Base-by-base conservation (phyloP, 768 basidiomycete species). In the Rhodosporidiobolus odoratus region DNA sequence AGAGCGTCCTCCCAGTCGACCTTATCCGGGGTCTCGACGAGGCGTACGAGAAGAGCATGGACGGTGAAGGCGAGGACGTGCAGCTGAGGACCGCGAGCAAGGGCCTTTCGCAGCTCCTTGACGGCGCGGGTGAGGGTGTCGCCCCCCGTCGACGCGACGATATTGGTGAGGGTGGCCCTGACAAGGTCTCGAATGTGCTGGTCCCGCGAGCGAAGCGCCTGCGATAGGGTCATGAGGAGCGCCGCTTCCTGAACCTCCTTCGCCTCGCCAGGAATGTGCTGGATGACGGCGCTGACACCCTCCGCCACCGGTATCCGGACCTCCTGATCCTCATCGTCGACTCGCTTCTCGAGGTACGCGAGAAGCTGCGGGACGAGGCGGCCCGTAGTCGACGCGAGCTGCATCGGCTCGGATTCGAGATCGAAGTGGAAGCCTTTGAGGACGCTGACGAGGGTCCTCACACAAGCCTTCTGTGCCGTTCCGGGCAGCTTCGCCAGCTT, bases 361-460 rank as follows among this genome's bases (percentile, higher is more conserved):
- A 94, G 84, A 32, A 99, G 84, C 17, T 82, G 83, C 0, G 95
- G 95, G 3, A 99, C 83, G 21, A 98, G 84, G 12, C 86, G 86
- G 67, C 92, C 87, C 23, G 79, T 73, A 0, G 62, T 65, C 32
- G 68, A 66, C n/a, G 76, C 76, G 41, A 69, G 75, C 35, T 54
- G 71, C 35, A 70, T 68, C 63, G 27, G 52, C 16, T 80, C 80
- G 13, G 73, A 84, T 58, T 88, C 87, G 86, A 94, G 88, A 2
- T 88, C 84, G 77, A 98, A 98, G 77, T 91, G 89, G 82, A 98
- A 99, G 76, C 87, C 87, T 77, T 95, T 91, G 61, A 99, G 83
- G 12, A 97, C 80, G 1, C 90, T 83, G 1, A 96, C 90, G 32
- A 97, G 82, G 0, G 89, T 83, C 40, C 96, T 86, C n/a, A 96